Conservation (phyloP, 495 filamentous ascomycete genomes). For the Aspergillus saccharolyticus region DNA sequence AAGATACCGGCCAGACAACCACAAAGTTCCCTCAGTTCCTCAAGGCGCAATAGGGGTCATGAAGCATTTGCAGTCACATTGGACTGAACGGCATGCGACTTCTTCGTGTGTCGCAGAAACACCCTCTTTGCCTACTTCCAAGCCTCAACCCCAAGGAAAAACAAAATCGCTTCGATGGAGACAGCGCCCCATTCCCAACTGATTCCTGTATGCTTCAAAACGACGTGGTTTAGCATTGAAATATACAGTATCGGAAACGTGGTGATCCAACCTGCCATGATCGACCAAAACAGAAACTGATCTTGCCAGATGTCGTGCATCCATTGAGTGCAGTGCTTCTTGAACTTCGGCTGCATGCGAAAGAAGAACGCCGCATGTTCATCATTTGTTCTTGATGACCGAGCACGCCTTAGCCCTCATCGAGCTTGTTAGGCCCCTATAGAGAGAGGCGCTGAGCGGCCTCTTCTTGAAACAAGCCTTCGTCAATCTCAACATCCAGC, state of each 20-base stretch:
- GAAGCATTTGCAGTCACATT: no score
- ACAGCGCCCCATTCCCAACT: conserved; percentile 64
- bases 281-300: conserved; percentile 62
- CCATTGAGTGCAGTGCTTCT: conserved; percentile 47
- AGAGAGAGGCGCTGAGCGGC: conserved; percentile 50
- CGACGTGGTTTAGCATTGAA: conserved; percentile 55
- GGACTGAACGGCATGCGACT: no score
- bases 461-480: conserved; percentile 55
- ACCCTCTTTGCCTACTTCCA: conserved; percentile 60
- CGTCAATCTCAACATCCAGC: conserved; percentile 53
- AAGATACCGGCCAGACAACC: no score
- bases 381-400: conserved; percentile 56
- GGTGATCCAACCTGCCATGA: conserved; percentile 59
- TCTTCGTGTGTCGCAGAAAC: no score
- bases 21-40: no score
- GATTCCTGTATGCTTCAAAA: conserved; percentile 63
- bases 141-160: conserved; percentile 55
- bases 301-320: conserved; percentile 59
- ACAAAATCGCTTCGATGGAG: conserved; percentile 47
- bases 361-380: conserved; percentile 60
- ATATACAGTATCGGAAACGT: conserved; percentile 65
- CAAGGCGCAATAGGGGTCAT: no score
- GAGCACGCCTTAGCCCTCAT: conserved; percentile 56
- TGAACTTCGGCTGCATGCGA: conserved; percentile 50
- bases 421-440: conserved; percentile 59